These are phyloP conservation scores for Chernovozyma aurita DNA, from an alignment of 1,139 yeast genomes.

Conservation along the genomic window DNA sequence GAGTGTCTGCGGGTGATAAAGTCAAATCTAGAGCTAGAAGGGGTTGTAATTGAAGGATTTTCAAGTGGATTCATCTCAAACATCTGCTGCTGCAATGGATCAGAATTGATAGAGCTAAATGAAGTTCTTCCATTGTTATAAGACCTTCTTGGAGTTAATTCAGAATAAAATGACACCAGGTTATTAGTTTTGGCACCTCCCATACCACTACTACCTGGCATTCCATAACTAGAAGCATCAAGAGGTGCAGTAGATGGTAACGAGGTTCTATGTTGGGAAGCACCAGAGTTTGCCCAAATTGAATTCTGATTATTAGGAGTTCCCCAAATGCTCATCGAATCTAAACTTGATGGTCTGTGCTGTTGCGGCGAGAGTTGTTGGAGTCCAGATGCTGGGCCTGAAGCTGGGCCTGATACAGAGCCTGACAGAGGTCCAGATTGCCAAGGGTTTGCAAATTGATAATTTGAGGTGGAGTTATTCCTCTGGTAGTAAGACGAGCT, in stretches of 20 bases:
- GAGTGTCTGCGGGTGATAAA: constrained; percentile 23
- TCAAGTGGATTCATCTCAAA: constrained; percentile 5
- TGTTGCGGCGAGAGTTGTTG: constrained; percentile 3
- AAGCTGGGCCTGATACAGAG: constrained; percentile 2
- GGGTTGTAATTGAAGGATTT: background rate
- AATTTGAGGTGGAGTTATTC: constrained; percentile 1
- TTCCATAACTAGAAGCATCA: background rate
- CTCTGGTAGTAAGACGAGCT: background rate
- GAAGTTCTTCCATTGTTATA: background rate
- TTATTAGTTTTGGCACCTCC: background rate
- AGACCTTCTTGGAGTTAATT: background rate
- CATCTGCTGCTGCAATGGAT: constrained; percentile 6
- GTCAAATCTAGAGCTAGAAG: constrained; percentile 6
- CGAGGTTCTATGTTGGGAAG: constrained; percentile 1
- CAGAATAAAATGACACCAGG: background rate
- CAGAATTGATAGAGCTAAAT: constrained; percentile 3
- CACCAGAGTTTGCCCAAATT: constrained; percentile 4
- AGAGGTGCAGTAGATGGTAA: background rate
- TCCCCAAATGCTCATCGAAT: constrained; percentile 12
- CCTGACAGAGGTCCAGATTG: constrained; percentile 1
- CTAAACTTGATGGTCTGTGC: constrained; percentile 9
- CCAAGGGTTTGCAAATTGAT: constrained; percentile 7
- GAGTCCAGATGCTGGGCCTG: constrained; percentile 1
- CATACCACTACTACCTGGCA: no score
- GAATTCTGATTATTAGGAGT: constrained; percentile 6